Conservation (phyloP, 176 grass and related monocot genomes). For the Triticum turgidum region DNA sequence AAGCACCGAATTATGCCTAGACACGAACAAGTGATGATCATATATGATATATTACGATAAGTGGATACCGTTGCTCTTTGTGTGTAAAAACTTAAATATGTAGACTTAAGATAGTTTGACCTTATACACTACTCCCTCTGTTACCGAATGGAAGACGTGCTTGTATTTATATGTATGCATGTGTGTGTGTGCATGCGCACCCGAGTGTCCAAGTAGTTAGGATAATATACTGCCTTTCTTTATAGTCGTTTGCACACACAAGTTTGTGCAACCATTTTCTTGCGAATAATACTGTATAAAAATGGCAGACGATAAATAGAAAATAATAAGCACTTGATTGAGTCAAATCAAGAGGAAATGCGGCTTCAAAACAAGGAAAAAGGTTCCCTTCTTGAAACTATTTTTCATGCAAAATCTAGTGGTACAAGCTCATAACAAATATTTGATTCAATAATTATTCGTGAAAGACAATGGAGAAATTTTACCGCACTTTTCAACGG, state of each 20-base stretch:
- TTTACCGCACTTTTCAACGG: background rate
- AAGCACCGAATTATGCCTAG: no score
- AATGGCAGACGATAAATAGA: background rate
- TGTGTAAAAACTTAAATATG: background rate
- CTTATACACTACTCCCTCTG: background rate
- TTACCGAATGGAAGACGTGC: background rate
- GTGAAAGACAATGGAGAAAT: background rate
- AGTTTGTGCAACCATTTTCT: no score
- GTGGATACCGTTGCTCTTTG: no score
- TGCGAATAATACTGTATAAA: no score
- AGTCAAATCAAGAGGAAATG: background rate
- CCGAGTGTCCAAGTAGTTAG: no score
- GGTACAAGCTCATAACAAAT: background rate
- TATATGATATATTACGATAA: no score
- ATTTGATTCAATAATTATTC: background rate
- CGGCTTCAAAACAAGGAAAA: background rate
- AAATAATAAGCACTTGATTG: background rate
- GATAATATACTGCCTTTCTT: no score
- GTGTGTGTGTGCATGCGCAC: no score
- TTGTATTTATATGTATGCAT: background rate
- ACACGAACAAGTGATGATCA: no score
- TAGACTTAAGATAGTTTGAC: background rate
- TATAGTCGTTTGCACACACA: no score
- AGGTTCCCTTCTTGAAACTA: background rate
- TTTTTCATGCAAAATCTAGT: background rate